These are phyloP conservation scores for Candida mesenterica DNA, from an alignment of 1,139 yeast genomes.

Conservation along the genomic window DNA sequence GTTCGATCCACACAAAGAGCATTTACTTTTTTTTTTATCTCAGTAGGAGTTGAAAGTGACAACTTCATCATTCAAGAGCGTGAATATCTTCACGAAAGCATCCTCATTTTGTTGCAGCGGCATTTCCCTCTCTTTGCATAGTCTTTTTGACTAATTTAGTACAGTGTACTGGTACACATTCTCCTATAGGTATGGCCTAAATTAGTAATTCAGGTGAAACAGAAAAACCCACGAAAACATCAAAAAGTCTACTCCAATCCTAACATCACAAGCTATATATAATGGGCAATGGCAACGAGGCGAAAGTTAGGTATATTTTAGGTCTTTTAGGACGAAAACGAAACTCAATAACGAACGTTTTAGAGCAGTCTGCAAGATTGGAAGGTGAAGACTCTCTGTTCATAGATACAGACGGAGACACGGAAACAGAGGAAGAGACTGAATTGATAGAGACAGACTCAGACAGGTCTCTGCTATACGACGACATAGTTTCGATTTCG, in stretches of 20 bases:
- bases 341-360: not conserved
- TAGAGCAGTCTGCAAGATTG: not conserved
- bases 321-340: constrained; percentile 13
- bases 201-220: too few relatives aligned
- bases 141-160: too few relatives aligned
- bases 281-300: not conserved
- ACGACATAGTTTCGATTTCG: constrained; percentile 4
- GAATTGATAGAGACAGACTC: not conserved
- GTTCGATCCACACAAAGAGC: too few relatives aligned
- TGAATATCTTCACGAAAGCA: too few relatives aligned
- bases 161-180: too few relatives aligned
- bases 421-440: not conserved
- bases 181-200: too few relatives aligned
- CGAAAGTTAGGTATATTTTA: constrained; percentile 14
- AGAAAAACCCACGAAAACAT: not conserved
- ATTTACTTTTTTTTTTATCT: too few relatives aligned
- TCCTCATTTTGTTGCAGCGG: too few relatives aligned
- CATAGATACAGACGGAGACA: not conserved
- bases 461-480: constrained; percentile 1
- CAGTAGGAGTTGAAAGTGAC: too few relatives aligned
- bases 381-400: not conserved
- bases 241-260: not conserved
- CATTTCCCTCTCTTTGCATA: too few relatives aligned
- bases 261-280: not conserved
- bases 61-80: too few relatives aligned